Conservation (phyloP, 169 alveolate genomes). For the Theileria parva region DNA sequence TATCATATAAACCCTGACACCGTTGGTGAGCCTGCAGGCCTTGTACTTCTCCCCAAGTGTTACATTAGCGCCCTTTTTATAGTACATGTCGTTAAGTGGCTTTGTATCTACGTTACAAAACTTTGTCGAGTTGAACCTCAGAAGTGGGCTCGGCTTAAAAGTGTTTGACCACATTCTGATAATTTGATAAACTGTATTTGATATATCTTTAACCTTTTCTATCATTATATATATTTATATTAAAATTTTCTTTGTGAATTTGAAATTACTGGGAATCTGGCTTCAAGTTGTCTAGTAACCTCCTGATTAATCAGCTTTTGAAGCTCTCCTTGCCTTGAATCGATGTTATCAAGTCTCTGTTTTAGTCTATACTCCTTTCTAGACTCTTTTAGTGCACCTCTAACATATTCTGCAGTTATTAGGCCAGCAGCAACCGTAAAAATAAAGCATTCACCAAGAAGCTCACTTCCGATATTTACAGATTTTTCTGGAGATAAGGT, state of each 20-base stretch:
- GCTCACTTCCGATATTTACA: constrained; percentile 77
- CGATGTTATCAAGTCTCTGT: constrained; percentile 62
- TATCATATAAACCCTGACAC: constrained; percentile 21
- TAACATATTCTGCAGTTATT: constrained; percentile 72
- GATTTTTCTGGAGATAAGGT: constrained; percentile 70
- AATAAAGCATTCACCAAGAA: constrained; percentile 72
- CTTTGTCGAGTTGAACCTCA: not conserved
- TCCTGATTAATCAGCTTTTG: constrained; percentile 63
- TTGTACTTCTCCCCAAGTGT: constrained; percentile 8
- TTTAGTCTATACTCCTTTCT: constrained; percentile 70
- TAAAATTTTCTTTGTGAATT: constrained; percentile 1
- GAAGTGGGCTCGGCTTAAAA: not conserved
- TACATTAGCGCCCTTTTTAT: constrained; percentile 26
- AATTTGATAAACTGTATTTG: not conserved
- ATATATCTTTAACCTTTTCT: not conserved
- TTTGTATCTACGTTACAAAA: not conserved
- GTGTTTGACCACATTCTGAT: not conserved
- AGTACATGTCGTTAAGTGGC: not conserved
- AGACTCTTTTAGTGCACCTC: constrained; percentile 72
- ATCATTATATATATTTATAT: not conserved
- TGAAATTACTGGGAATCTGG: constrained; percentile 18
- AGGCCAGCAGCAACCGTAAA: constrained; percentile 72
- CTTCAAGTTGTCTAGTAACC: constrained; percentile 64
- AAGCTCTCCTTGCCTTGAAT: constrained; percentile 54
- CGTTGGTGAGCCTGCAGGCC: not conserved